phyloP scores from a whole-genome alignment of 192 early-diverging fungal species.

The Coemansia reversa region DNA sequence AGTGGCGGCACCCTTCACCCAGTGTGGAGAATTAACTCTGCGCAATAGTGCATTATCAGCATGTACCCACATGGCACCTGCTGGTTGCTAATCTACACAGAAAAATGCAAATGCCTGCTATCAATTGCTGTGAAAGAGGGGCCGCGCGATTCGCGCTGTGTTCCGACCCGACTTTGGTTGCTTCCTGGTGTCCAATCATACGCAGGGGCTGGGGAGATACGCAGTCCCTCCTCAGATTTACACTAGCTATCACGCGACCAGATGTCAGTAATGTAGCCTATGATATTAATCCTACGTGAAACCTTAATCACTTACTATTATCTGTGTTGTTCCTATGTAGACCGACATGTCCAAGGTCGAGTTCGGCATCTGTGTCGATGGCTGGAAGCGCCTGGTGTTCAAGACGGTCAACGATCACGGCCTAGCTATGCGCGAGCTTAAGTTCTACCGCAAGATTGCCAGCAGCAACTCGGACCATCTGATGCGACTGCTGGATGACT shows the following conservation, averaged over 20 bases:
- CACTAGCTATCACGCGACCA: background rate
- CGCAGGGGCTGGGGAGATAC: background rate
- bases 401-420: conserved; percentile 61
- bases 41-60: conserved; percentile 19
- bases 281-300: background rate
- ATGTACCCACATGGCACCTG: conserved; percentile 2
- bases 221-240: background rate
- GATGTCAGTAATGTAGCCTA: too few relatives aligned
- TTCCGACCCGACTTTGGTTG: background rate
- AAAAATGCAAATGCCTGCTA: too few relatives aligned
- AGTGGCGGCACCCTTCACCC: too few relatives aligned
- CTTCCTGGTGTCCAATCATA: background rate
- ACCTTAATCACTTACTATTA: background rate
- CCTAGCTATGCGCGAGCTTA: conserved; percentile 58
- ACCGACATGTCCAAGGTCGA: conserved; percentile 62
- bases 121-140: too few relatives aligned
- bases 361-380: conserved; percentile 62
- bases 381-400: conserved; percentile 62
- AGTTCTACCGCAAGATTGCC: conserved; percentile 53
- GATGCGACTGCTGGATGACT: conserved; percentile 62
- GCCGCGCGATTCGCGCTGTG: background rate
- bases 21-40: background rate
- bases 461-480: conserved; percentile 45
- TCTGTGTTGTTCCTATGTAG: conserved; percentile 19
- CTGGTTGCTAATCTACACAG: too few relatives aligned